Evolutionary conservation across 352 stramenopile species (phyloP).

Genomic region (Globisporangium apiculatum): DNA sequence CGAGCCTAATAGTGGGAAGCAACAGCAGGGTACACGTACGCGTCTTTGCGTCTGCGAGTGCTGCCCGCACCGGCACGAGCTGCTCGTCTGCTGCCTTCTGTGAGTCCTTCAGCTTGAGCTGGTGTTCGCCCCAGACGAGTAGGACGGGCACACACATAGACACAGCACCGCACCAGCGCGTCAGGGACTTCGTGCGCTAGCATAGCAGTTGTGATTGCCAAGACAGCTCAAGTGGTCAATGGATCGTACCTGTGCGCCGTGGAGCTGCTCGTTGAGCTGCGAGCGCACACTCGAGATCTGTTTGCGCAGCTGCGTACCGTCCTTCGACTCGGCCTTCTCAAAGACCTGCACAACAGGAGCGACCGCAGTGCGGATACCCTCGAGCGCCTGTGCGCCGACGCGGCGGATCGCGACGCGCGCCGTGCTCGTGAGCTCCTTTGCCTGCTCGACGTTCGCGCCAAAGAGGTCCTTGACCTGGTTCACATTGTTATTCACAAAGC

Average conservation of each 20-base stretch:
- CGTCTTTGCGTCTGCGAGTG: slow-evolving; percentile 31
- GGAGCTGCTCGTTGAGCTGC: slow-evolving; percentile 53
- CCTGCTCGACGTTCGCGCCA: slow-evolving; percentile 33
- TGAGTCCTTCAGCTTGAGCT: slow-evolving; percentile 43
- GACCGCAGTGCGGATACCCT: slow-evolving; percentile 28
- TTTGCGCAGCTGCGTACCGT: slow-evolving; percentile 64
- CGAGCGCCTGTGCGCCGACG: slow-evolving; percentile 29
- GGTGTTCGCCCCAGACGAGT: neutral
- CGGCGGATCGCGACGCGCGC: slow-evolving; percentile 40
- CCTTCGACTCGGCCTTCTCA: slow-evolving; percentile 46
- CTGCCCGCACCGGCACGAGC: slow-evolving; percentile 50
- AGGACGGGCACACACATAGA: neutral
- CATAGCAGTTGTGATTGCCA: no score
- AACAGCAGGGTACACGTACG: slow-evolving; percentile 23
- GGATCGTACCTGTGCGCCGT: slow-evolving; percentile 36
- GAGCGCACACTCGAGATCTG: slow-evolving; percentile 38
- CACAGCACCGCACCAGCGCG: no score
- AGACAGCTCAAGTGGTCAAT: neutral
- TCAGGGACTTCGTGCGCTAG: no score
- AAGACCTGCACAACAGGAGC: slow-evolving; percentile 56
- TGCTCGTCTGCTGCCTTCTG: slow-evolving; percentile 51
- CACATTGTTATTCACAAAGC: slow-evolving; percentile 27
- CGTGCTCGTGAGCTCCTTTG: slow-evolving; percentile 55
- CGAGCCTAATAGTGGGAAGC: no score
- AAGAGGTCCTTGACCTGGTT: slow-evolving; percentile 39